A percentile compares a stretch with the other conserved stretches of the same genome.
Conservation (phyloP, 1,139 yeast genomes). For the Candida tetrigidarum region DNA sequence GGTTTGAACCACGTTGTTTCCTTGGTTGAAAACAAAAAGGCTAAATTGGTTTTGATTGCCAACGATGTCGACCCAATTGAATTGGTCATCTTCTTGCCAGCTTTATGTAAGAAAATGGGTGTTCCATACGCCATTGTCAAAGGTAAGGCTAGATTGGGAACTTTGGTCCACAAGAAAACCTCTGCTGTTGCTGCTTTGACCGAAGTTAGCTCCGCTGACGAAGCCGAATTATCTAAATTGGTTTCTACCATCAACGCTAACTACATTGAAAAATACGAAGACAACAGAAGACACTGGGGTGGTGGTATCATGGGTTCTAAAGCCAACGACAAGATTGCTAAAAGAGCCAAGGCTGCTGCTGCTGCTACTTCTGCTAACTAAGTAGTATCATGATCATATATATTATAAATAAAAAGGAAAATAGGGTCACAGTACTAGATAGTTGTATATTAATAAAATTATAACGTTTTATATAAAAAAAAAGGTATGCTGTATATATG, state of each 20-base stretch:
- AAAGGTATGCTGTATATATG: no score
- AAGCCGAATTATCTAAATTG: conserved; percentile 90
- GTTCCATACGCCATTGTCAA: conserved; percentile 98
- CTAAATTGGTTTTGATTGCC: conserved; percentile 94
- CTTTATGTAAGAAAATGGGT: conserved; percentile 99
- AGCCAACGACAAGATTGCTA: conserved; percentile 72
- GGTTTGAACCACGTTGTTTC: conserved; percentile 99
- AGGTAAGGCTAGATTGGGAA: conserved; percentile 99
- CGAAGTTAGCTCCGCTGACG: conserved; percentile 92
- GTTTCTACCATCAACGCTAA: conserved; percentile 91
- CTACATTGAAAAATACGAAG: conserved; percentile 93
- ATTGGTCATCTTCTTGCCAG: conserved; percentile 95
- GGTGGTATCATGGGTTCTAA: conserved; percentile 70
- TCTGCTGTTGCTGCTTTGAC: conserved; percentile 97
- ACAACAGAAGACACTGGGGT: conserved; percentile 98
- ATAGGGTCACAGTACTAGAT: conserved; percentile 1
- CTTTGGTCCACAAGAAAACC: conserved; percentile 96
- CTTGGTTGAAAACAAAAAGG: conserved; percentile 96
- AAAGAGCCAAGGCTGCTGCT: conserved; percentile 48
- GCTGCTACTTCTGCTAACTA: conserved; percentile 26
- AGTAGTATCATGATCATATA: conserved; percentile 3
- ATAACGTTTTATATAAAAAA: conserved; percentile 29
- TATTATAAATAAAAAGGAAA: not conserved
- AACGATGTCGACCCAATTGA: conserved; percentile 99
- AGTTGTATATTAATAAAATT: conserved; percentile 2